Evolutionary conservation across 352 stramenopile genomes (phyloP).

Genomic region (Globisporangium irregulare): DNA sequence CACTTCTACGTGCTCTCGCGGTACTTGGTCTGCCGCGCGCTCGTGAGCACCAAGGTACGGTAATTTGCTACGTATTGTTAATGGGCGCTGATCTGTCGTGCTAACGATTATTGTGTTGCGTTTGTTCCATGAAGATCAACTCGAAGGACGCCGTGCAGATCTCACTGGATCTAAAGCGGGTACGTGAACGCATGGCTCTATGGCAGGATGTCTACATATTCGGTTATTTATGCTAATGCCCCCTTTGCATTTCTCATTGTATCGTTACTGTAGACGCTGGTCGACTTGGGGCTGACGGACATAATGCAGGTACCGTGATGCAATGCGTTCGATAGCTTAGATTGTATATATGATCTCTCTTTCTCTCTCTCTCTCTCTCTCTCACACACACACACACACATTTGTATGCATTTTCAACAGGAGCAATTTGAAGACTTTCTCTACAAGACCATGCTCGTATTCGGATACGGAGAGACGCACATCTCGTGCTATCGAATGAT

Average conservation of each 20-base stretch:
- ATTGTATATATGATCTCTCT: background rate
- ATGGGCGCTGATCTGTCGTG: background rate
- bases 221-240: background rate
- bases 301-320: conserved; percentile 58
- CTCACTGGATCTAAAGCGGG: conserved; percentile 84
- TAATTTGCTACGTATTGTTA: too few relatives aligned
- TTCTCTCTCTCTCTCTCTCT: background rate
- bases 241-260: background rate
- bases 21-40: conserved; percentile 79
- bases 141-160: conserved; percentile 86
- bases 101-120: background rate
- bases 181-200: conserved; percentile 18
- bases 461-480: conserved; percentile 82
- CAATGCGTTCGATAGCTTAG: too few relatives aligned
- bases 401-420: conserved; percentile 17
- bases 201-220: background rate
- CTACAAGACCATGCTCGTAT: conserved; percentile 89
- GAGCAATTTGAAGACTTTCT: conserved; percentile 90
- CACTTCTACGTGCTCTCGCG: conserved; percentile 88
- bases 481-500: conserved; percentile 88
- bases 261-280: conserved; percentile 52
- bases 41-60: conserved; percentile 79
- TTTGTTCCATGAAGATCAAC: conserved; percentile 52
- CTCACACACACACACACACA: background rate
- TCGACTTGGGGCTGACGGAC: conserved; percentile 81